Base-by-base conservation (phyloP, 768 basidiomycete genomes). In the Leccinum disarticulatum region DNA sequence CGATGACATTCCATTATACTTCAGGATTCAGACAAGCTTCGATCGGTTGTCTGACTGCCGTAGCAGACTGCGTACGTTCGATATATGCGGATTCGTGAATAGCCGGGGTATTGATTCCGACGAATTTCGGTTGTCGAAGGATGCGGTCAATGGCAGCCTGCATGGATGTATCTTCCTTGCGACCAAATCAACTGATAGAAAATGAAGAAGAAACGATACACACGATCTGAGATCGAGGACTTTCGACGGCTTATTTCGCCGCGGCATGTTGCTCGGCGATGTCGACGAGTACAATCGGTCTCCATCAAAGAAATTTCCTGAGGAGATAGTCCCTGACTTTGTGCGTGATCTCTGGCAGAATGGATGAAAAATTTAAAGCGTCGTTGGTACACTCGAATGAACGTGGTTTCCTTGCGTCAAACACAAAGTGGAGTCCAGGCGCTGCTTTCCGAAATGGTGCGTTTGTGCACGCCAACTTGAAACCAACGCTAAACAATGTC, bases 361-460 rank as follows among this genome's bases (percentile, higher is more conserved):
- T 50, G 19, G 65, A 64, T 4, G 64, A 56, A 52, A 22, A 22
- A 22, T 22, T 22, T 22, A 22, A 22, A 59, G 55, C 3, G 55
- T 52, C 10, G 54, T 19, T 15, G 49, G 35, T n/a, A 25, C 27
- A 17, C 52, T 56, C 3, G 55, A 56, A 35, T 48, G 57, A 46
- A 51, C 22, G 28, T 33, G 54, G n/a, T 55, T 62, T 28, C 55
- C 62, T 31, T 56, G 64, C 7, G 54, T 61, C 52, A 35, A 58
- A 50, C 61, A 62, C 22, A 73, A 83, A 69, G 59, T 87, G 73
- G 61, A 85, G 74, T 62, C 69, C 35, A 89, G 77, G 28, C 83
- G 80, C 62, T 85, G 83, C 56, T 79, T 80, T 35, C 84, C 80
- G 64, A 90, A 90, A 60, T 84, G 83, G n/a, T 75, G 76, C 59